Evolutionary conservation across 2,329 filamentous ascomycete genomes (phyloP).

Genomic region (Thelonectria olida): DNA sequence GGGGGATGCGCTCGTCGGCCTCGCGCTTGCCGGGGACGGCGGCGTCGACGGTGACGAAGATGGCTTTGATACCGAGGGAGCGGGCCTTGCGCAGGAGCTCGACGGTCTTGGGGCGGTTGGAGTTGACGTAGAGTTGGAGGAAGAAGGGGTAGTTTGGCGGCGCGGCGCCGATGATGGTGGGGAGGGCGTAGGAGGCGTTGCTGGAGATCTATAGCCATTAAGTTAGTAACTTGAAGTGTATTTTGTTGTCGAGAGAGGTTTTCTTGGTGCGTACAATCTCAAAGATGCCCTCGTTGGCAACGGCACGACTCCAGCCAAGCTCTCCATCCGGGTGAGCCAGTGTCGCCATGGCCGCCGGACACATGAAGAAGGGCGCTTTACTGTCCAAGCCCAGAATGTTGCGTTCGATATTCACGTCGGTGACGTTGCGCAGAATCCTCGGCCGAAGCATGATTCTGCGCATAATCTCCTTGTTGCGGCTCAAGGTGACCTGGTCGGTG

Average conservation of each 20-base stretch:
- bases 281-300: constrained; percentile 39
- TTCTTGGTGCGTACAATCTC: constrained; percentile 30
- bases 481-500: constrained; percentile 67
- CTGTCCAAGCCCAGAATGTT: constrained; percentile 62
- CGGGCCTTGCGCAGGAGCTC: constrained; percentile 52
- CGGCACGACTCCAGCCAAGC: constrained; percentile 42
- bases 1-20: constrained; percentile 62
- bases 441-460: constrained; percentile 67
- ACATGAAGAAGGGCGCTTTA: constrained; percentile 68
- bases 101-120: constrained; percentile 57
- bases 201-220: constrained; percentile 30
- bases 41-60: constrained; percentile 64
- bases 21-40: constrained; percentile 66
- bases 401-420: constrained; percentile 57
- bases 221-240: too few relatives aligned
- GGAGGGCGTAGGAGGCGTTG: constrained; percentile 39
- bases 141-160: constrained; percentile 36
- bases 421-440: constrained; percentile 65
- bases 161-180: constrained; percentile 36
- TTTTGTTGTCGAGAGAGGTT: not conserved
- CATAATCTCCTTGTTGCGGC: constrained; percentile 64
- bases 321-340: constrained; percentile 73
- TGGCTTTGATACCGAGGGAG: constrained; percentile 58
- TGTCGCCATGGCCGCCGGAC: constrained; percentile 71
- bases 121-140: constrained; percentile 63